Evolutionary conservation across 352 stramenopile species (phyloP), one percentile per base, ranked within the genome.

Genomic region (Pythium plurisporium): DNA sequence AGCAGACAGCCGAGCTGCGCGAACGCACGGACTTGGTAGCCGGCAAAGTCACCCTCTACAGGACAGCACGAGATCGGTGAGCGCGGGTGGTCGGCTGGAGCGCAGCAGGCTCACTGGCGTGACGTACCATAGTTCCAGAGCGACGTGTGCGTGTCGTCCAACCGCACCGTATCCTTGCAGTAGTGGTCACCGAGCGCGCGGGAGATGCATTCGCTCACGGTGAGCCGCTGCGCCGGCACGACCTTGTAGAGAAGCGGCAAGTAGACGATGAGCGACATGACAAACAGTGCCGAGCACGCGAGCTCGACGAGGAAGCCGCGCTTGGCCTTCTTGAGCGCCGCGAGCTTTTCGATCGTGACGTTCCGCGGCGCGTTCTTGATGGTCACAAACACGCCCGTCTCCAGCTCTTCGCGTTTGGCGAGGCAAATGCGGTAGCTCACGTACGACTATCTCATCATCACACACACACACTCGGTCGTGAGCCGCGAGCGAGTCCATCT

Each of bases 371-470:
- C 72, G 45, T 80, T 73, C 33, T 72, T 69, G 29, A 79, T 68
- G 7, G 75, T 85, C 49, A 85, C 74, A 49, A 85, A 85, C 37
- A 85, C 70, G 34, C 75, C 75, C 4, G 62, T 65, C 31, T 85
- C 75, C 46, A 85, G 71, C 59, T 85, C 74, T 20, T 76, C 67
- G 30, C 72, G 70, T 64, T 79, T 82, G 15, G 70, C 62, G 48
- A 81, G 53, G 57, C 79, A 80, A 41, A 88, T 77, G 23, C 56
- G 68, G 53, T 79, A 84, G 45, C 75, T 88, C 44, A 88, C 52
- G 51, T 75, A 83, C 31, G 72, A 83, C 78, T 88, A 56, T 20
- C 34, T 10, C 17, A 38, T 41, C 2, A 46, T 49, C n/a, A n/a
- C n/a, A n/a, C n/a, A n/a, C n/a, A n/a, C n/a, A n/a, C n/a, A n/a